Conservation (phyloP, 441 rosid genomes). For the Pelargonium cotyledonis region DNA sequence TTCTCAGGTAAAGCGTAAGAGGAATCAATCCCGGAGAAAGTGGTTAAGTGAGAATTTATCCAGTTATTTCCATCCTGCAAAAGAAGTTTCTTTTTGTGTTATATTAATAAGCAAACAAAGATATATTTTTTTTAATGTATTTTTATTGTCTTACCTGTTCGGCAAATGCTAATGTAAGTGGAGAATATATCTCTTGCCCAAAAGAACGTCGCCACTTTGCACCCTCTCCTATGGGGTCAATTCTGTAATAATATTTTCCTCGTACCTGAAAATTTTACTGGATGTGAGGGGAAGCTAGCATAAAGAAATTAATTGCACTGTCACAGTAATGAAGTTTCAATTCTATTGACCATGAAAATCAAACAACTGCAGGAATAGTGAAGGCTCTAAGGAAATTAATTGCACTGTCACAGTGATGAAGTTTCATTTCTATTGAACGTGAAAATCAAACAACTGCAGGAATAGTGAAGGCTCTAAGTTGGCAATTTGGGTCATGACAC, state of each 20-base stretch:
- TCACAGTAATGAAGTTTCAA: no score
- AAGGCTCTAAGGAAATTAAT: no score
- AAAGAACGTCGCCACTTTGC: slow-evolving; percentile 66
- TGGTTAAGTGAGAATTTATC: slow-evolving; percentile 32
- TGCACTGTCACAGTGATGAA: no score
- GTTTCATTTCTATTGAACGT: no score
- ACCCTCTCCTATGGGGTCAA: slow-evolving; percentile 57
- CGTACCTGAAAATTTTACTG: slow-evolving; percentile 28
- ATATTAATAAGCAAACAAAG: slow-evolving; percentile 6
- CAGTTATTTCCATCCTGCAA: slow-evolving; percentile 46
- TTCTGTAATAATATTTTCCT: slow-evolving; percentile 56
- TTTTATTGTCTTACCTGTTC: slow-evolving; percentile 46
- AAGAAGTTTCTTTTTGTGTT: slow-evolving; percentile 12
- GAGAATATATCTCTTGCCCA: slow-evolving; percentile 74
- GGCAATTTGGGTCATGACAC: no score
- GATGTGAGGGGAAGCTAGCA: neutral
- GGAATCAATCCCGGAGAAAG: slow-evolving; percentile 54
- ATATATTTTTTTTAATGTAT: slow-evolving; percentile 4
- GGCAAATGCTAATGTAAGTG: slow-evolving; percentile 55
- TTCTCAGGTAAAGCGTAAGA: slow-evolving; percentile 56
- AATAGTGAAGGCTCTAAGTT: no score
- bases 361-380: no score
- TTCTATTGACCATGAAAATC: no score
- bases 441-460: no score
- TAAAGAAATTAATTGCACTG: no score